Percentiles rank a stretch among this genome's conserved stretches.
These are phyloP conservation scores for Acacia concinna DNA, from an alignment of 331 rosid species.

Conservation along the genomic window DNA sequence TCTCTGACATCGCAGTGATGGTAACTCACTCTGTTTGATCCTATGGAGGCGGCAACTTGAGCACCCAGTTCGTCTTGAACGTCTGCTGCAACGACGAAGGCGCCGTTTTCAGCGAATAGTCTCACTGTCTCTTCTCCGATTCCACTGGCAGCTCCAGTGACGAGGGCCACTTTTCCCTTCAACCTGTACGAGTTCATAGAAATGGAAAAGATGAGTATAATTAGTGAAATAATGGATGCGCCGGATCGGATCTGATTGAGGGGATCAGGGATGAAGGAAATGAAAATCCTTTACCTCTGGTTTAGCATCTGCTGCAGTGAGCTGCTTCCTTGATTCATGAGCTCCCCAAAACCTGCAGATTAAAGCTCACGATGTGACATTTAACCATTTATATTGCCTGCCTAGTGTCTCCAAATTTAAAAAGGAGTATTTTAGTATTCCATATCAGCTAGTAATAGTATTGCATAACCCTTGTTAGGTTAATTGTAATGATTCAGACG, in stretches of 20 bases:
- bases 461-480: neutral
- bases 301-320: slow-evolving; percentile 26
- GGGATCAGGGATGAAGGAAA: neutral
- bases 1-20: slow-evolving; percentile 81
- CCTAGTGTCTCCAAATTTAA: neutral
- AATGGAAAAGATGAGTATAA: neutral
- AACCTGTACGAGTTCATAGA: slow-evolving; percentile 41
- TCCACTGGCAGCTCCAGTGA: slow-evolving; percentile 88
- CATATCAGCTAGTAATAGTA: neutral
- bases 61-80: slow-evolving; percentile 72
- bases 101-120: slow-evolving; percentile 67
- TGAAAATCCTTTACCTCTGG: slow-evolving; percentile 27
- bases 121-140: slow-evolving; percentile 77
- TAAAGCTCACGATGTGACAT: slow-evolving; percentile 24
- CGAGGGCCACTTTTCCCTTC: slow-evolving; percentile 78
- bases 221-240: neutral
- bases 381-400: neutral
- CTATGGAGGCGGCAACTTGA: slow-evolving; percentile 52
- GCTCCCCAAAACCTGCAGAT: slow-evolving; percentile 33
- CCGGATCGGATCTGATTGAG: slow-evolving; percentile 4
- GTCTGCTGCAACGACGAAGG: slow-evolving; percentile 64
- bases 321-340: slow-evolving; percentile 27
- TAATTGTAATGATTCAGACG: neutral
- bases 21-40: slow-evolving; percentile 47
- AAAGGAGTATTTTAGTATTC: neutral